Percentiles rank a stretch among this genome's conserved stretches.
These are phyloP conservation scores for Grigorovia transvaalensis DNA, from an alignment of 805 yeast species.

Conservation along the genomic window DNA sequence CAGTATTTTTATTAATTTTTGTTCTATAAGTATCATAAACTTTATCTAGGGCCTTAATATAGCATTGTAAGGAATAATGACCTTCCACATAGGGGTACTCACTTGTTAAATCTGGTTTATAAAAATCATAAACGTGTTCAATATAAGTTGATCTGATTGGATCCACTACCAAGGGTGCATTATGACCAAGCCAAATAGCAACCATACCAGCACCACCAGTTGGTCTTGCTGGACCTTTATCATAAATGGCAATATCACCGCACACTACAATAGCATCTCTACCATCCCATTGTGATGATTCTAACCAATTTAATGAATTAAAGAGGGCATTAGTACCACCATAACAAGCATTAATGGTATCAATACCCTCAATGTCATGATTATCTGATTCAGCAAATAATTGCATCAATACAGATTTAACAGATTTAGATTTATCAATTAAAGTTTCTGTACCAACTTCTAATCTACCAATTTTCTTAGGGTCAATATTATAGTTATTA, in stretches of 20 bases:
- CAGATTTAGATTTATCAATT: conserved; percentile 92
- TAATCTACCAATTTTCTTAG: conserved; percentile 74
- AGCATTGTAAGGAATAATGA: conserved; percentile 87
- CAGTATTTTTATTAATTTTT: conserved; percentile 38
- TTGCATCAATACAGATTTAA: conserved; percentile 92
- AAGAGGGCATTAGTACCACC: conserved; percentile 96
- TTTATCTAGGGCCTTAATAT: conserved; percentile 83
- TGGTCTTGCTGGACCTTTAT: conserved; percentile 97
- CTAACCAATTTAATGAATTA: conserved; percentile 92
- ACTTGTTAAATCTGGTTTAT: conserved; percentile 91
- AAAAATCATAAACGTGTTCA: conserved; percentile 97
- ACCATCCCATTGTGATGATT: conserved; percentile 95
- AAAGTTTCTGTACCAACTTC: conserved; percentile 98
- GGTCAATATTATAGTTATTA: conserved; percentile 73
- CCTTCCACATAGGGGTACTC: conserved; percentile 98
- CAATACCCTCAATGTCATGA: conserved; percentile 89
- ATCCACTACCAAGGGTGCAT: conserved; percentile 93
- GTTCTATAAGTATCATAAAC: conserved; percentile 74
- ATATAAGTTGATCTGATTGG: conserved; percentile 81
- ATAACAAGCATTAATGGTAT: conserved; percentile 93
- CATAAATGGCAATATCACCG: conserved; percentile 96
- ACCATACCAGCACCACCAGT: conserved; percentile 99
- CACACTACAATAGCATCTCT: conserved; percentile 93
- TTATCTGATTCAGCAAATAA: conserved; percentile 64
- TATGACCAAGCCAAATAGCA: conserved; percentile 91